Percentiles rank a stretch among this genome's conserved stretches.
phyloP scores from a whole-genome alignment of 2,329 filamentous ascomycete species.

The Chrysosphaeria jannelii region DNA sequence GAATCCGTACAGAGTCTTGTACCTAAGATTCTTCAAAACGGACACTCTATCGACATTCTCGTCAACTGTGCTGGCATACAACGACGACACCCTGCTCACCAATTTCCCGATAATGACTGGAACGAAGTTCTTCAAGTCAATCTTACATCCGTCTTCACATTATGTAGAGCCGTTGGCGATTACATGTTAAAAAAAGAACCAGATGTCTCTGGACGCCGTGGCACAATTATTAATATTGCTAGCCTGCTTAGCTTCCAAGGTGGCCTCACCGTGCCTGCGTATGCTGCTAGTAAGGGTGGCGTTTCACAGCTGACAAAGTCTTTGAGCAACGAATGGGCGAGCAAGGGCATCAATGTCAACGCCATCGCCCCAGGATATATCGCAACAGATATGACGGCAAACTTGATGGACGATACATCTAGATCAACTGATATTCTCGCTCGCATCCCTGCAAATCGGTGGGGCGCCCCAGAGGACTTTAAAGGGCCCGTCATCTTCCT shows the following conservation, averaged over 20 bases:
- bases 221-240: slow-evolving; percentile 60
- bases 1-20: slow-evolving; percentile 28
- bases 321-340: slow-evolving; percentile 61
- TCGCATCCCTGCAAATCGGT: slow-evolving; percentile 57
- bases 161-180: slow-evolving; percentile 47
- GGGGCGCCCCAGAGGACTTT: slow-evolving; percentile 66
- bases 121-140: slow-evolving; percentile 64
- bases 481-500: slow-evolving; percentile 57
- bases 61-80: slow-evolving; percentile 77
- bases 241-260: slow-evolving; percentile 56
- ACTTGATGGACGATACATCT: slow-evolving; percentile 40
- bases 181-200: slow-evolving; percentile 36
- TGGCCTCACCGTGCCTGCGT: slow-evolving; percentile 65
- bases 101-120: slow-evolving; percentile 53
- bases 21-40: slow-evolving; percentile 19
- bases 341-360: slow-evolving; percentile 57
- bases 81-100: slow-evolving; percentile 40
- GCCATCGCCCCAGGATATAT: slow-evolving; percentile 77
- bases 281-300: slow-evolving; percentile 62
- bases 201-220: slow-evolving; percentile 21
- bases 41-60: slow-evolving; percentile 31
- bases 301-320: slow-evolving; percentile 65
- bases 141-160: slow-evolving; percentile 49
- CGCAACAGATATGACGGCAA: slow-evolving; percentile 80
- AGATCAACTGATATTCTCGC: slow-evolving; percentile 44